Percentiles rank a stretch among this genome's conserved stretches.
Evolutionary conservation across 352 stramenopile species (phyloP).

Genomic region (Phytophthora hibernalis): DNA sequence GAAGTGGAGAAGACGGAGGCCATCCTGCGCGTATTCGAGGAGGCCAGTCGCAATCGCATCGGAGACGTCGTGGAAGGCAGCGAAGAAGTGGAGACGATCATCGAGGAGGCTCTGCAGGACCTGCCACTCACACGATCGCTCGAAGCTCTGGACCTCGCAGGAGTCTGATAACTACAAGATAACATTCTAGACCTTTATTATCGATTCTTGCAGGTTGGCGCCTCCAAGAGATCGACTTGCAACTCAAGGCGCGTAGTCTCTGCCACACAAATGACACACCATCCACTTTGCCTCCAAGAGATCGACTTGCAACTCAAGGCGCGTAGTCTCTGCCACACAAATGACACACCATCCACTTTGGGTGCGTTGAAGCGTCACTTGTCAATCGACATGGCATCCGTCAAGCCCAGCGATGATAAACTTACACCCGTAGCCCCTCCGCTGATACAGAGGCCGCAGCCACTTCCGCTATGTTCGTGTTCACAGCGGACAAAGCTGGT

Average conservation of each 20-base stretch:
- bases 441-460: slow-evolving; percentile 8
- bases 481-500: slow-evolving; percentile 86
- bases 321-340: slow-evolving; percentile 11
- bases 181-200: neutral
- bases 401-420: slow-evolving; percentile 14
- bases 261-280: slow-evolving; percentile 11
- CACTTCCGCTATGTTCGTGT: slow-evolving; percentile 75
- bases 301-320: slow-evolving; percentile 19
- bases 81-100: slow-evolving; percentile 66
- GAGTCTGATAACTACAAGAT: slow-evolving; percentile 42
- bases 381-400: slow-evolving; percentile 31
- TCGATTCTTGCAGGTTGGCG: slow-evolving; percentile 12
- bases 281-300: slow-evolving; percentile 16
- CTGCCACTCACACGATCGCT: slow-evolving; percentile 75
- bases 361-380: slow-evolving; percentile 30
- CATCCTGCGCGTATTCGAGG: slow-evolving; percentile 83
- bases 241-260: slow-evolving; percentile 11
- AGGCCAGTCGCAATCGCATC: slow-evolving; percentile 75
- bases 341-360: neutral
- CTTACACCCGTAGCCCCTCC: neutral
- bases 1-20: slow-evolving; percentile 85
- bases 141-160: slow-evolving; percentile 81
- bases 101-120: slow-evolving; percentile 74
- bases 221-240: slow-evolving; percentile 20
- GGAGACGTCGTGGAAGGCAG: slow-evolving; percentile 52